Percentiles rank a stretch among this genome's conserved stretches.
Evolutionary conservation across 768 basidiomycete genomes (phyloP).

Genomic region (Leccinum disarticulatum): DNA sequence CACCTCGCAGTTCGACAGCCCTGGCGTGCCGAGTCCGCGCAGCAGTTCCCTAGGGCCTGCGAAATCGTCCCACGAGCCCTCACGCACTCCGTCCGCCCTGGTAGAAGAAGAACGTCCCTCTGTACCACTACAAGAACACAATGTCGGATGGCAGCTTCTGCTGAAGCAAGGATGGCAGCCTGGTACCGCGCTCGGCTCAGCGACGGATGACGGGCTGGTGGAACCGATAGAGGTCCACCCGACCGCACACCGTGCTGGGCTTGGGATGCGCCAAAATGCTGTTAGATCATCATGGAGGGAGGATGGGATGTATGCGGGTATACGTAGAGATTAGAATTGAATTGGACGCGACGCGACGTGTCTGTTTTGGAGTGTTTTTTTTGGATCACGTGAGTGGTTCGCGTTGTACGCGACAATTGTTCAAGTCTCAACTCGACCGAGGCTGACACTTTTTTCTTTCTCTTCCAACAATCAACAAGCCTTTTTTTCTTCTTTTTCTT

Average conservation of each 20-base stretch:
- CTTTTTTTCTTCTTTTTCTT: conserved; percentile 11
- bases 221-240: conserved; percentile 55
- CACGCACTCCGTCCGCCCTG: conserved; percentile 23
- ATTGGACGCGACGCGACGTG: conserved; percentile 32
- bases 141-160: conserved; percentile 67
- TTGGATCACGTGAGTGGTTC: conserved; percentile 39
- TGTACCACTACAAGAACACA: conserved; percentile 52
- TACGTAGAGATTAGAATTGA: conserved; percentile 1
- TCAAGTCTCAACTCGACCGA: conserved; percentile 30
- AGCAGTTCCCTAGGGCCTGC: conserved; percentile 22
- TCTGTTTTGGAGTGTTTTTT: conserved; percentile 36
- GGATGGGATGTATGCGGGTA: conserved; percentile 41
- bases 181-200: conserved; percentile 43
- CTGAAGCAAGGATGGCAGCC: conserved; percentile 79
- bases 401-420: conserved; percentile 36
- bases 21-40: conserved; percentile 41
- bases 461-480: conserved; percentile 22
- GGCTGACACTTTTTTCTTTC: conserved; percentile 35
- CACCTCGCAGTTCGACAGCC: conserved; percentile 49
- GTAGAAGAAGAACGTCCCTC: conserved; percentile 15
- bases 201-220: conserved; percentile 39
- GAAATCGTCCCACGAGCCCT: conserved; percentile 11
- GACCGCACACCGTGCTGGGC: conserved; percentile 48
- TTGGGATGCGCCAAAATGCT: conserved; percentile 44
- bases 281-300: conserved; percentile 20